A percentile compares a stretch with the other conserved stretches of the same genome.
Evolutionary conservation across 2,329 filamentous ascomycete genomes (phyloP).

Genomic region (Bipolaris cookei): DNA sequence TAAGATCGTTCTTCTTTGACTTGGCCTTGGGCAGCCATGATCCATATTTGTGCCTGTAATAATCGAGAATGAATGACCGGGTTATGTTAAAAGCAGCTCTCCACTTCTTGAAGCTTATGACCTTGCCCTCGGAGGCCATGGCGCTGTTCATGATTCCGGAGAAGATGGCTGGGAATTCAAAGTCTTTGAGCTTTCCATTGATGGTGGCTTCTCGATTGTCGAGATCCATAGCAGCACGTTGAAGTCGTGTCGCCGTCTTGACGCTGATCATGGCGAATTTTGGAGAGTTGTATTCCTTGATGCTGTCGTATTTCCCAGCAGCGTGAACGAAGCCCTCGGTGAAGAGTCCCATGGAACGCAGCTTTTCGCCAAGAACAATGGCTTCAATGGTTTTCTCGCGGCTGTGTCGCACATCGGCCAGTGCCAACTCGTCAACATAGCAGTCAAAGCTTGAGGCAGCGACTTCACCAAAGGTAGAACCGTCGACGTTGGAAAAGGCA

Average conservation of each 20-base stretch:
- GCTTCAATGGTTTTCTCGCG: slow-evolving; percentile 89
- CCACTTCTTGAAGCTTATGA: slow-evolving; percentile 86
- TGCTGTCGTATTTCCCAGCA: slow-evolving; percentile 79
- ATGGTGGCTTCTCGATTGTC: slow-evolving; percentile 73
- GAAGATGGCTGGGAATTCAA: slow-evolving; percentile 90
- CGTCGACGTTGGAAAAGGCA: slow-evolving; percentile 67
- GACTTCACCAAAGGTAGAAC: slow-evolving; percentile 68
- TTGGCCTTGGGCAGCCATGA: slow-evolving; percentile 89
- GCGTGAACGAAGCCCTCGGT: slow-evolving; percentile 91
- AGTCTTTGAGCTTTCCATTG: slow-evolving; percentile 77
- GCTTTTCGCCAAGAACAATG: slow-evolving; percentile 84
- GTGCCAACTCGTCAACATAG: slow-evolving; percentile 76
- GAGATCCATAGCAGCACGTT: slow-evolving; percentile 81
- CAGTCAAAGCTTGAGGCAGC: slow-evolving; percentile 70
- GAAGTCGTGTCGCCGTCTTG: slow-evolving; percentile 77
- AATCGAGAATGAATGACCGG: slow-evolving; percentile 72
- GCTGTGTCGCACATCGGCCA: slow-evolving; percentile 81
- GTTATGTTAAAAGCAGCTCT: slow-evolving; percentile 75
- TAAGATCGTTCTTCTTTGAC: slow-evolving; percentile 89
- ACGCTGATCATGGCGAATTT: slow-evolving; percentile 73
- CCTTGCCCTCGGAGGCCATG: slow-evolving; percentile 74
- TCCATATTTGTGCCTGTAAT: slow-evolving; percentile 73
- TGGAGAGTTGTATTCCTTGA: slow-evolving; percentile 71
- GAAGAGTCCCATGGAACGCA: slow-evolving; percentile 82
- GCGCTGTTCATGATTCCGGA: slow-evolving; percentile 86